These are phyloP conservation scores for Metschnikowia lochheadii DNA, from an alignment of 805 yeast species.

Conservation along the genomic window DNA sequence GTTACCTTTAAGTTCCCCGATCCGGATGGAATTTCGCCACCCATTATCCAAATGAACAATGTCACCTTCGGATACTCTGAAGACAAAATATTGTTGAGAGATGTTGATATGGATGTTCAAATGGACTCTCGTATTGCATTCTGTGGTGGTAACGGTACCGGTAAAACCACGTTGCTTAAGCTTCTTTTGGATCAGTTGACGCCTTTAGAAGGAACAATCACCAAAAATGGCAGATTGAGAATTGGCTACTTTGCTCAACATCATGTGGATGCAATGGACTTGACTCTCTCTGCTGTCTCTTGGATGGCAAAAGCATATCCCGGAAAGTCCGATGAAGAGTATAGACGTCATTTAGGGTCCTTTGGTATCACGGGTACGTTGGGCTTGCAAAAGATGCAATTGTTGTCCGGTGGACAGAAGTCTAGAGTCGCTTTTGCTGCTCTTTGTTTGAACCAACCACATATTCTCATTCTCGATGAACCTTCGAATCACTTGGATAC, in stretches of 20 bases:
- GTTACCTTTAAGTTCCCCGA: slow-evolving; percentile 91
- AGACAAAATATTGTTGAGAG: slow-evolving; percentile 55
- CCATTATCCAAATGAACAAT: slow-evolving; percentile 81
- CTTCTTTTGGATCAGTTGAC: slow-evolving; percentile 71
- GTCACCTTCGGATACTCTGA: slow-evolving; percentile 83
- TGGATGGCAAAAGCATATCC: slow-evolving; percentile 92
- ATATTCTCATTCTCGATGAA: slow-evolving; percentile 88
- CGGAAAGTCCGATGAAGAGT: slow-evolving; percentile 93
- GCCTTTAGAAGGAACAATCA: slow-evolving; percentile 75
- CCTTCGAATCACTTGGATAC: slow-evolving; percentile 99
- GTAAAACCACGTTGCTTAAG: slow-evolving; percentile 93
- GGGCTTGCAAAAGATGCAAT: slow-evolving; percentile 85
- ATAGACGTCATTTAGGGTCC: slow-evolving; percentile 92
- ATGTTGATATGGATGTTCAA: slow-evolving; percentile 87
- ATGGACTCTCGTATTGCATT: slow-evolving; percentile 93
- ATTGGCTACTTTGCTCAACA: slow-evolving; percentile 98
- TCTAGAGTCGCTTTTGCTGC: slow-evolving; percentile 98
- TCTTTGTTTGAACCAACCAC: slow-evolving; percentile 84
- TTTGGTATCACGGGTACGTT: slow-evolving; percentile 95
- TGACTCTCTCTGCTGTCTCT: slow-evolving; percentile 76
- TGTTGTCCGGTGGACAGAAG: slow-evolving; percentile 96
- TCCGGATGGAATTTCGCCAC: slow-evolving; percentile 89
- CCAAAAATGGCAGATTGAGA: slow-evolving; percentile 79
- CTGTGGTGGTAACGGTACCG: slow-evolving; percentile 99
- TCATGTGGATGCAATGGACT: slow-evolving; percentile 97